These are phyloP conservation scores for Penstemon eatonii DNA, from an alignment of 257 asterid genomes.

Conservation along the genomic window DNA sequence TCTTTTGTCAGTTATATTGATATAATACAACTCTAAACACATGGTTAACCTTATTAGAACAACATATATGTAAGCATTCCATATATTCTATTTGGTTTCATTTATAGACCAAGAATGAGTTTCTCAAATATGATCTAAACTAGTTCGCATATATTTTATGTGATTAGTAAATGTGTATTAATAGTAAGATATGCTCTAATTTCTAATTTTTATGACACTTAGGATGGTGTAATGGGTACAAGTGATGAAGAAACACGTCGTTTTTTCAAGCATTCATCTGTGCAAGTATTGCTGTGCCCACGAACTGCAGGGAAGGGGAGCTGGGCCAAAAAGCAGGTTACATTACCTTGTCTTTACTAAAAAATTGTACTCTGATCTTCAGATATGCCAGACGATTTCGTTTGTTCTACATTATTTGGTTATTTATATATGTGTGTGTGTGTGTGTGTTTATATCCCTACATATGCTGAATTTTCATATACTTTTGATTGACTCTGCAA, in stretches of 20 bases:
- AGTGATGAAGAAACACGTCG: constrained; percentile 87
- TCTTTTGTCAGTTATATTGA: no score
- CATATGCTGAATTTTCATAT: no score
- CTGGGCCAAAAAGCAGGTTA: constrained; percentile 54
- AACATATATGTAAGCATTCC: background rate
- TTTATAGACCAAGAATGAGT: no score
- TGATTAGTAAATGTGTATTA: no score
- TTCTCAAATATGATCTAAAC: no score
- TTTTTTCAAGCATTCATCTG: constrained; percentile 87
- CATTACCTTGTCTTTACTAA: background rate
- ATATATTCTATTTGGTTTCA: no score
- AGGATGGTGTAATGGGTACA: constrained; percentile 88
- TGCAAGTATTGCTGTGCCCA: constrained; percentile 79
- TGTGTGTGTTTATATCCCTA: no score
- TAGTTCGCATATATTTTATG: background rate
- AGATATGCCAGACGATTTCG: background rate
- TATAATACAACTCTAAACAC: no score
- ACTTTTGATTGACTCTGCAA: no score
- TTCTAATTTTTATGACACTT: constrained; percentile 22
- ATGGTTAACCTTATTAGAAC: no score
- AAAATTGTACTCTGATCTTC: no score
- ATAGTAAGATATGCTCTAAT: background rate
- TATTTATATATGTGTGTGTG: no score
- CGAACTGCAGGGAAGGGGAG: constrained; percentile 81
- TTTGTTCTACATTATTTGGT: background rate